These are phyloP conservation scores for Rhodofomes roseus DNA, from an alignment of 1,284 basidiomycete genomes.

Conservation along the genomic window DNA sequence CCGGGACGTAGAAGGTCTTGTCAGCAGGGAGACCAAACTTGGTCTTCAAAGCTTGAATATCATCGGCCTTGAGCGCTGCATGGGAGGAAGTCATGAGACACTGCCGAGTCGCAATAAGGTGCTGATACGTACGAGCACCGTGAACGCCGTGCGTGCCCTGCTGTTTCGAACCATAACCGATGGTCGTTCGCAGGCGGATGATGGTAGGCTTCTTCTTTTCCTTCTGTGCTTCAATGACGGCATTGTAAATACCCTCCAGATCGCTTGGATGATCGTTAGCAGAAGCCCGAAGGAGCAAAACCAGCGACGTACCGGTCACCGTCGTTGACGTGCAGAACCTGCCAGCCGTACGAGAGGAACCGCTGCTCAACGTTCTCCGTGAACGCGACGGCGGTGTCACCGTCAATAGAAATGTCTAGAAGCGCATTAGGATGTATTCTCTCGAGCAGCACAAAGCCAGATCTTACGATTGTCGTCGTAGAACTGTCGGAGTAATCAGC, in stretches of 20 bases:
- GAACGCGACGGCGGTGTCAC: slow-evolving; percentile 88
- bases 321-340: slow-evolving; percentile 81
- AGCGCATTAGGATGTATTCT: not conserved
- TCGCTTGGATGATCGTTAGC: slow-evolving; percentile 46
- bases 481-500: slow-evolving; percentile 42
- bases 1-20: slow-evolving; percentile 77
- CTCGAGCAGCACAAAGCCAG: too few relatives aligned
- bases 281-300: not conserved
- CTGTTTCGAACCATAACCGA: slow-evolving; percentile 90
- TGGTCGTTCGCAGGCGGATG: slow-evolving; percentile 85
- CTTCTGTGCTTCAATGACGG: slow-evolving; percentile 75
- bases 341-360: slow-evolving; percentile 92
- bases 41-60: slow-evolving; percentile 81
- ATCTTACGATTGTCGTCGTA: slow-evolving; percentile 86
- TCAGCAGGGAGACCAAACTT: slow-evolving; percentile 85
- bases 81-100: not conserved
- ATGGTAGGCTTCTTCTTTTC: slow-evolving; percentile 84
- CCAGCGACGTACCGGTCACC: slow-evolving; percentile 66
- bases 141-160: slow-evolving; percentile 94
- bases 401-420: slow-evolving; percentile 93
- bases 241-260: slow-evolving; percentile 74
- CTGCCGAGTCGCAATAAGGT: not conserved
- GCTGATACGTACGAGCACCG: slow-evolving; percentile 69
- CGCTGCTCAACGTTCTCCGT: slow-evolving; percentile 91
- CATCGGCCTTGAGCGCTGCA: slow-evolving; percentile 87